phyloP scores from a whole-genome alignment of 176 grass and related monocot species.

The Echinochloa phyllopogon region DNA sequence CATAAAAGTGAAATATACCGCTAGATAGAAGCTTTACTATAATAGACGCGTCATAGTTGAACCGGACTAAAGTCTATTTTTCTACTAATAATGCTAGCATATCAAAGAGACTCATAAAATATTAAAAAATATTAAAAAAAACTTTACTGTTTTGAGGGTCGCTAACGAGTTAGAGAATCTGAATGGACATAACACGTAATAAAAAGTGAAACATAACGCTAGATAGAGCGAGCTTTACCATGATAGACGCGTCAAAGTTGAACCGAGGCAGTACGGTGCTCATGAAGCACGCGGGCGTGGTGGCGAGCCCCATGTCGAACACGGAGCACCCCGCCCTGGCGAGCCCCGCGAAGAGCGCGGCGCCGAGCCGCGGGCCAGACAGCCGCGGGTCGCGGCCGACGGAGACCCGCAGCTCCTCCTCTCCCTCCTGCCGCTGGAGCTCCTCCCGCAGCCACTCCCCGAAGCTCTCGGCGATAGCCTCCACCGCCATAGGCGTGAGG shows the following conservation, averaged over 20 bases:
- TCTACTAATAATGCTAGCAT: no score
- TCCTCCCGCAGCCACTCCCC: constrained; percentile 75
- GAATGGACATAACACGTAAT: background rate
- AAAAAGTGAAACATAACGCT: background rate
- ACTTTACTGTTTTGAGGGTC: no score
- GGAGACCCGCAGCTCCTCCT: constrained; percentile 51
- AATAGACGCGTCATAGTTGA: no score
- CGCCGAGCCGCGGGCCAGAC: constrained; percentile 56
- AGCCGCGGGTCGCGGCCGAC: constrained; percentile 73
- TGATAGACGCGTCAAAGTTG: constrained; percentile 80
- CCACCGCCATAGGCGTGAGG: constrained; percentile 71
- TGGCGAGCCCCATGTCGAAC: constrained; percentile 84
- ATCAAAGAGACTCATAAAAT: no score
- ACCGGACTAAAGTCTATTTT: no score
- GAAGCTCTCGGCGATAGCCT: constrained; percentile 81
- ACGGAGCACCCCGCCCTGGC: constrained; percentile 68
- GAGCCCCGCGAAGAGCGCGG: constrained; percentile 70
- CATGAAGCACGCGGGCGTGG: constrained; percentile 91
- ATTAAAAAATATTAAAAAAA: no score
- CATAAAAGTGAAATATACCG: no score
- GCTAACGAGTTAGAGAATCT: no score
- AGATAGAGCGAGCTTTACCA: constrained; percentile 42
- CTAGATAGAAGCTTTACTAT: no score
- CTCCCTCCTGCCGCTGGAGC: background rate
- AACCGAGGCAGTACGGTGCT: constrained; percentile 71